Evolutionary conservation across 208 protist genomes (phyloP), one percentile per base, ranked within the genome.

Genomic region (Leptomonas pyrrhocoris): DNA sequence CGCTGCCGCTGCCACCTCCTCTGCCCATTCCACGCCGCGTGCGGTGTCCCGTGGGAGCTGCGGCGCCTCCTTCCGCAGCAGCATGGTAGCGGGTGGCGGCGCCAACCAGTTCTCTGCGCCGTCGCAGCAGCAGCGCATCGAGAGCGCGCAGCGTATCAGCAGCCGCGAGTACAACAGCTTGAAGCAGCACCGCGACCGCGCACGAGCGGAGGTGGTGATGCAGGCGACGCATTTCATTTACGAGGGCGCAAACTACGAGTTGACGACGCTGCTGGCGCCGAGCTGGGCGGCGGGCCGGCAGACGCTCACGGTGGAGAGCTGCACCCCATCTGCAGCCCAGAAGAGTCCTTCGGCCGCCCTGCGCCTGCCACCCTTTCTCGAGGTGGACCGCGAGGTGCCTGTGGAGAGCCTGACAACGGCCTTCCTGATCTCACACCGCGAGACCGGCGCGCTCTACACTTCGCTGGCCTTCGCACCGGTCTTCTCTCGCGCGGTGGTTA

Each of bases 401-500:
- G 72, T 86, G 56, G 88, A 93, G 65, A 80, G 68, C 45, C 48
- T 73, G 34, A 85, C 83, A 43, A 88, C 88, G 6, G 45, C 70
- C 4, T 93, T 88, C 48, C 75, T 91, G 48, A 88, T 93, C 38
- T 84, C 85, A 0, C 88, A 91, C 68, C 38, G 46, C 27, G 82
- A 91, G 66, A 91, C 79, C 21, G 88, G 85, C 6, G 80, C 84
- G 30, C 81, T 91, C 18, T 93, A 93, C 75, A 89, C 84, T 21
- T 85, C 84, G n/a, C 78, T 93, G 6, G 85, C 80, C 58, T 90
- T 90, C 30, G 88, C 88, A 4, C 88, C 88, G 16, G 85, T 88
- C 9, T 90, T 93, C 57, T 79, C 74, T 43, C 83, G 72, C n/a
- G 56, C 72, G 0, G 64, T 72, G 36, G 72, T 82, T 19, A 57